Base-by-base conservation (phyloP, 768 basidiomycete genomes). In the Cantharellus cinnabarinus region DNA sequence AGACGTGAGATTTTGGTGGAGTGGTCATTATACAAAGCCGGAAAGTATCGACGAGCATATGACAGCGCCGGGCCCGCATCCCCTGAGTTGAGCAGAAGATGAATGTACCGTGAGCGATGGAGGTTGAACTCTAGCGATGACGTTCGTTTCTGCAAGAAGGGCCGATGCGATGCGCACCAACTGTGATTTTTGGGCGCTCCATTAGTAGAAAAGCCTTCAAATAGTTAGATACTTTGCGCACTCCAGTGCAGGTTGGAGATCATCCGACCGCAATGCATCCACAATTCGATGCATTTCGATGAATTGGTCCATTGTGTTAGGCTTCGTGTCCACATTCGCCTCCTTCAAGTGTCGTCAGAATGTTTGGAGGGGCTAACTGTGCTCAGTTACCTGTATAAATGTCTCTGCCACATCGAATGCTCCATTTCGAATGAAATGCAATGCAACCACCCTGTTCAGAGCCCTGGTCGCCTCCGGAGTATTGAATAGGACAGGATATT, bases 41-140 rank as follows among this genome's bases (percentile, higher is more conserved):
- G 69, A 54, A 91, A 74, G 60, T 81, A 73, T 2, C 72, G 68
- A 41, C 79, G 81, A 29, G 88, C 87, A 69, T 98, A 98, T 1
- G 74, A 69, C 50, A 95, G 74, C 1, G 42, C 56, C 39, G 14
- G 56, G 5, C 44, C 51, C 5, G 48, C 51, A n/a, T 54, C 41
- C 14, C 48, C 4, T 34, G 39, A 78, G 73, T 54, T 50, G 52
- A 85, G 73, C 20, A 93, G 76, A 5, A 94, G 73, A 2, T 81
- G 81, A 58, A 95, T 77, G 68, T 88, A 97, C 68, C 90, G 83
- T 5, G 89, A 90, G 37, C 89, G 85, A 65, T 97, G 89, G 37
- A 98, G 77, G 66, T 83, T 74, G 67, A 94, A 99, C 64, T 90
- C 88, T 5, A 99, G 77, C 0, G 87, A 77, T 0, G 91, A 94